Evolutionary conservation across 257 asterid genomes (phyloP).

Genomic region (Ballota nigra): DNA sequence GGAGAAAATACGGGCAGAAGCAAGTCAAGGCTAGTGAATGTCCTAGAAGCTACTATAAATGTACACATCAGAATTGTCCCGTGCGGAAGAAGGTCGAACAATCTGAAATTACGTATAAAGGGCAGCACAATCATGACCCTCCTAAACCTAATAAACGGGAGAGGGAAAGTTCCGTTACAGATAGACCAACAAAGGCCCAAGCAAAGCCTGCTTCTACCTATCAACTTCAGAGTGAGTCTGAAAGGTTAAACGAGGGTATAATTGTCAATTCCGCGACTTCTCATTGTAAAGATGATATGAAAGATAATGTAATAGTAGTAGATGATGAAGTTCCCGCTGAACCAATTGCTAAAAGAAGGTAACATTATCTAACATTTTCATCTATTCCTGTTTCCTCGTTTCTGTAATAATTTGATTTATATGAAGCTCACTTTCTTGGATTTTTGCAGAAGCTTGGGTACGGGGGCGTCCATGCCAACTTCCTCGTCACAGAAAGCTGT

Average conservation of each 20-base stretch:
- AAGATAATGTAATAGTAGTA: constrained; percentile 29
- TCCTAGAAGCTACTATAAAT: constrained; percentile 92
- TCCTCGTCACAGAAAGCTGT: constrained; percentile 53
- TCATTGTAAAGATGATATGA: constrained; percentile 35
- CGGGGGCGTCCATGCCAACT: constrained; percentile 32
- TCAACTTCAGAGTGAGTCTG: constrained; percentile 28
- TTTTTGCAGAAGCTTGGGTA: constrained; percentile 53
- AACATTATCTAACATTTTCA: not conserved
- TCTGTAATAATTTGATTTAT: not conserved
- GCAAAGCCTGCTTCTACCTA: constrained; percentile 24
- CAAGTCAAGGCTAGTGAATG: constrained; percentile 82
- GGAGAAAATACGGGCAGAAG: constrained; percentile 99
- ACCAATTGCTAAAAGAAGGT: constrained; percentile 78
- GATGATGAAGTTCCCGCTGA: constrained; percentile 49
- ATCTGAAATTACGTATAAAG: constrained; percentile 81
- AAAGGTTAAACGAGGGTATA: constrained; percentile 26
- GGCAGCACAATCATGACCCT: constrained; percentile 76
- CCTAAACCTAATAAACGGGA: constrained; percentile 53
- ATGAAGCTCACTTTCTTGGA: constrained; percentile 18
- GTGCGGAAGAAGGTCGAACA: constrained; percentile 89
- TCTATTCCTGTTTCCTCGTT: not conserved
- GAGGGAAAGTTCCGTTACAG: constrained; percentile 36
- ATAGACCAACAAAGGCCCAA: constrained; percentile 23
- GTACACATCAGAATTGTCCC: constrained; percentile 65
- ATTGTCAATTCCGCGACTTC: constrained; percentile 24